Conservation (phyloP, 129 eudicot genomes). For the Chrysanthemum makinoi region DNA sequence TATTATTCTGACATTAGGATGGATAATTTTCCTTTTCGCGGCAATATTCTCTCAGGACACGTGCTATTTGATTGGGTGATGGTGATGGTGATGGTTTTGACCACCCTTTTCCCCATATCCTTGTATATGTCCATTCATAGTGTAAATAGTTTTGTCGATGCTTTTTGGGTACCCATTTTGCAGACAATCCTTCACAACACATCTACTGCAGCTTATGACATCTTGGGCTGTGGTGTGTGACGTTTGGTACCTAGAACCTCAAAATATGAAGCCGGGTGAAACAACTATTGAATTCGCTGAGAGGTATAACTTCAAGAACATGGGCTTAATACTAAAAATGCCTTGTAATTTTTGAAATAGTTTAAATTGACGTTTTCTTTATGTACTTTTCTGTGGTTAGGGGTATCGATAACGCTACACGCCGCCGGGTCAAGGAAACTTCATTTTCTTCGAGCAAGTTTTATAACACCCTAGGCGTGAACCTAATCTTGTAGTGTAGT, state of each 20-base stretch:
- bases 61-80: too few relatives aligned
- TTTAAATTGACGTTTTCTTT: neutral
- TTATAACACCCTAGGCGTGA: too few relatives aligned
- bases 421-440: too few relatives aligned
- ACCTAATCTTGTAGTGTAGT: too few relatives aligned
- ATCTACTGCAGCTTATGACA: conserved; percentile 94
- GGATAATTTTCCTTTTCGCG: conserved; percentile 85
- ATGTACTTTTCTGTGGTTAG: conserved; percentile 66
- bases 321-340: neutral
- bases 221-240: conserved; percentile 63
- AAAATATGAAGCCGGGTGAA: conserved; percentile 87
- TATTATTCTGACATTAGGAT: conserved; percentile 66
- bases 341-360: neutral
- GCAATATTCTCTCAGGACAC: conserved; percentile 41
- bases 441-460: too few relatives aligned
- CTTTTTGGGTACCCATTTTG: conserved; percentile 14
- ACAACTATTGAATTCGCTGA: conserved; percentile 94
- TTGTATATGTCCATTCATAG: too few relatives aligned
- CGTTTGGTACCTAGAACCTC: conserved; percentile 42
- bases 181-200: conserved; percentile 92
- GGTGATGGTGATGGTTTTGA: too few relatives aligned
- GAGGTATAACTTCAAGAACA: conserved; percentile 41
- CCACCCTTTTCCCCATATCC: too few relatives aligned
- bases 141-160: too few relatives aligned
- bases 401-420: too few relatives aligned